These are phyloP conservation scores for Penicillium decumbens DNA, from an alignment of 2,329 filamentous ascomycete genomes.

Conservation along the genomic window DNA sequence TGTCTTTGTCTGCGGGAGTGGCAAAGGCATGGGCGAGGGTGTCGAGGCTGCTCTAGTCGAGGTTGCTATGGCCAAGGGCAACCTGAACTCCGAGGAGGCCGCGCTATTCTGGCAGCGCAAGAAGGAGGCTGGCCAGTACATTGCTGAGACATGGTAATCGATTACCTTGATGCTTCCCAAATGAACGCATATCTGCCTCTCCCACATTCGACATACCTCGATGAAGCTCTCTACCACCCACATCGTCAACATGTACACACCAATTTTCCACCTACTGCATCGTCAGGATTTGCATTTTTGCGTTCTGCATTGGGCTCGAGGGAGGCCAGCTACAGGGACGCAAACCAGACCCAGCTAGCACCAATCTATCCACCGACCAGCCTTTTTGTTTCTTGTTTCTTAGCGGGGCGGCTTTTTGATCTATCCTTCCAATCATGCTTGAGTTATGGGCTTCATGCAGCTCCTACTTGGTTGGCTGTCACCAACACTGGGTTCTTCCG, in stretches of 20 bases:
- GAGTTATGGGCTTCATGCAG: not conserved
- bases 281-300: not conserved
- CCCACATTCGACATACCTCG: not conserved
- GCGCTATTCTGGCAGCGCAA: constrained; percentile 85
- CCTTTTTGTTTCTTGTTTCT: constrained; percentile 10
- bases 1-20: constrained; percentile 93
- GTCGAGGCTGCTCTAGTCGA: constrained; percentile 83
- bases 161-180: not conserved
- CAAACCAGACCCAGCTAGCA: not conserved
- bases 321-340: not conserved
- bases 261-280: not conserved
- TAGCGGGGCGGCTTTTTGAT: constrained; percentile 20
- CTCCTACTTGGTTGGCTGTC: not conserved
- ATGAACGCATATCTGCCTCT: not conserved
- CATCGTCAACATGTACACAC: not conserved
- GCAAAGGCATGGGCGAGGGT: constrained; percentile 95
- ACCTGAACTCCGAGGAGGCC: constrained; percentile 75
- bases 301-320: not conserved
- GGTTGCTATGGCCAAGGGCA: constrained; percentile 89
- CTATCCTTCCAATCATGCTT: not conserved
- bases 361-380: not conserved
- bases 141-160: constrained; percentile 55
- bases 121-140: constrained; percentile 90
- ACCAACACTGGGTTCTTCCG: not conserved
- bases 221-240: not conserved